Percentiles rank a stretch among this genome's conserved stretches.
phyloP scores from a whole-genome alignment of 345 rosid genomes.

The Gossypium arboreum region DNA sequence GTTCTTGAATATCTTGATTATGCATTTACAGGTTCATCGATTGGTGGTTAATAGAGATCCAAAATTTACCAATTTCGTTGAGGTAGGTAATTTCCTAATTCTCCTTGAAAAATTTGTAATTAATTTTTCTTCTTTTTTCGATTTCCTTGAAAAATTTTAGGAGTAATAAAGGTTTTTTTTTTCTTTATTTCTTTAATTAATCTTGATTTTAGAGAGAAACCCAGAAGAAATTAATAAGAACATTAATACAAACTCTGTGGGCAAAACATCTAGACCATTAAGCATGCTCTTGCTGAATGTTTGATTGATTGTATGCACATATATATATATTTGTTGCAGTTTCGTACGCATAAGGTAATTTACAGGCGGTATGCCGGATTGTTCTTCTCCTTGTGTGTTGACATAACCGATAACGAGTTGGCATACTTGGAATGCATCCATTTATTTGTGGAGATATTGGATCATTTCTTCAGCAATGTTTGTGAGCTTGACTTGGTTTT shows the following conservation, averaged over 20 bases:
- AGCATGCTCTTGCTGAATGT: not conserved
- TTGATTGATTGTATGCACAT: not conserved
- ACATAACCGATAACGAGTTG: slow-evolving; percentile 89
- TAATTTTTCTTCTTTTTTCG: too few relatives aligned
- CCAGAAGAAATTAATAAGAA: not conserved
- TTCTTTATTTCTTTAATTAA: too few relatives aligned
- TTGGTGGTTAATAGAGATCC: slow-evolving; percentile 95
- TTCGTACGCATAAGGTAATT: slow-evolving; percentile 90
- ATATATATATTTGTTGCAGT: slow-evolving; percentile 39
- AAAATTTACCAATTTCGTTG: slow-evolving; percentile 91
- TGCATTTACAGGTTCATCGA: slow-evolving; percentile 70
- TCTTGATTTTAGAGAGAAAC: not conserved
- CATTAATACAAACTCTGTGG: not conserved
- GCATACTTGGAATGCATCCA: slow-evolving; percentile 94
- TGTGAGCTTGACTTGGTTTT: slow-evolving; percentile 97
- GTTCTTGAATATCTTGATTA: not conserved
- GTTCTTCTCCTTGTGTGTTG: slow-evolving; percentile 93
- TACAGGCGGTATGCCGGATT: slow-evolving; percentile 95
- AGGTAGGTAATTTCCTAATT: slow-evolving; percentile 45
- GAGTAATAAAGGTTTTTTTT: too few relatives aligned
- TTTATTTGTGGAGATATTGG: slow-evolving; percentile 92
- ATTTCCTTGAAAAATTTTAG: too few relatives aligned
- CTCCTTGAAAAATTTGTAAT: too few relatives aligned
- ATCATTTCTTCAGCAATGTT: slow-evolving; percentile 99
- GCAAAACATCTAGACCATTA: not conserved